Percentiles rank a stretch among this genome's conserved stretches.
phyloP scores from a whole-genome alignment of 1,284 basidiomycete genomes.

The Cerioporus squamosus region DNA sequence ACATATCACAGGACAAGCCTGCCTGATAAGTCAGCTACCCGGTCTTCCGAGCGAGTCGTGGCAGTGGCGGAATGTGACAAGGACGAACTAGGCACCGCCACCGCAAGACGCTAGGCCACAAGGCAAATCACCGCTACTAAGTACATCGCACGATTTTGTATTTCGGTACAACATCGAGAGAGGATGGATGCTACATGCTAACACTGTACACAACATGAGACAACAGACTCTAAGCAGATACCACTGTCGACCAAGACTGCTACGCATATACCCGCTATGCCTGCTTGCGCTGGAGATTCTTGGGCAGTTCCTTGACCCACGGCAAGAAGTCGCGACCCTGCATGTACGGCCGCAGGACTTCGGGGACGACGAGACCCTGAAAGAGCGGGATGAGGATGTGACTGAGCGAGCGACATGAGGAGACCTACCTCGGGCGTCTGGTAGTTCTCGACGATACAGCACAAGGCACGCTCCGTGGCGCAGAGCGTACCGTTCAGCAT shows the following conservation, averaged over 20 bases:
- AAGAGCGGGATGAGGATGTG: neutral
- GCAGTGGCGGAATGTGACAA: neutral
- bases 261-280: constrained; percentile 36
- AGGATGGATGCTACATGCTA: neutral
- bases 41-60: neutral
- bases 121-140: no score
- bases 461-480: constrained; percentile 94
- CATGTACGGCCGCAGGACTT: constrained; percentile 93
- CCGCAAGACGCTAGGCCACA: no score
- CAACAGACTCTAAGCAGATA: neutral
- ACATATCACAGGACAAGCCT: neutral
- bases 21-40: no score
- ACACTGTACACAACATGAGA: neutral
- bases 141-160: no score
- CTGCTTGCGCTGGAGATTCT: constrained; percentile 77
- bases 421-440: constrained; percentile 87
- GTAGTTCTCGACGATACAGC: constrained; percentile 98
- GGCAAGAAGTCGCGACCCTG: constrained; percentile 94
- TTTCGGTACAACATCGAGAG: neutral
- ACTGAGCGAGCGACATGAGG: neutral
- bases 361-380: constrained; percentile 88
- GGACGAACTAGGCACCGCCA: no score
- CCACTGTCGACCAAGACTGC: neutral
- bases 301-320: constrained; percentile 84
- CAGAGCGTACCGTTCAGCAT: constrained; percentile 99